phyloP scores from a whole-genome alignment of 2,329 filamentous ascomycete genomes.

The Aspergillus thermomutatus region DNA sequence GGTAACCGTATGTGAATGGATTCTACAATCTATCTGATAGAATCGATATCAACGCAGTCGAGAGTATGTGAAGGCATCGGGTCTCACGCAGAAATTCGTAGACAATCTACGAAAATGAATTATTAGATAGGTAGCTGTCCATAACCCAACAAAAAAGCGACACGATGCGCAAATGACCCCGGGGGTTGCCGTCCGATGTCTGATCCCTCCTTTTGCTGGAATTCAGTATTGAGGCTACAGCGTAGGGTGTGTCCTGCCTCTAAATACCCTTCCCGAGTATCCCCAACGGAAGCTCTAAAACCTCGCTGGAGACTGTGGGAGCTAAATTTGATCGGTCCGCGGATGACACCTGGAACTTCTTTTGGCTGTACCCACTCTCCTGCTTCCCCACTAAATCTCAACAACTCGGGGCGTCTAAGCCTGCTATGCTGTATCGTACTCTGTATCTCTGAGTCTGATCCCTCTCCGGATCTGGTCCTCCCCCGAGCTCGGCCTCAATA shows the following conservation, averaged over 20 bases:
- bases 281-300: constrained; percentile 16
- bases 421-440: background rate
- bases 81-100: background rate
- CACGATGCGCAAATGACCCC: constrained; percentile 2
- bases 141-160: constrained; percentile 6
- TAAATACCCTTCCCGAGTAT: constrained; percentile 17
- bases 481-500: constrained; percentile 9
- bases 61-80: background rate
- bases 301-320: constrained; percentile 4
- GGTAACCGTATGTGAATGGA: background rate
- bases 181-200: background rate
- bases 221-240: constrained; percentile 24
- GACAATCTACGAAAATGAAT: background rate
- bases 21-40: background rate
- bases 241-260: constrained; percentile 23
- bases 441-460: background rate
- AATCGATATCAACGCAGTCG: background rate
- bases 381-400: constrained; percentile 16
- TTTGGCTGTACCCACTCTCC: constrained; percentile 5
- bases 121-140: background rate
- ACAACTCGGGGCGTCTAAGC: background rate
- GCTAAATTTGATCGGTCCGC: constrained; percentile 6
- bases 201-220: background rate
- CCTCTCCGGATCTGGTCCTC: background rate
- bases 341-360: constrained; percentile 2